Evolutionary conservation across 2,329 filamentous ascomycete genomes (phyloP).

Genomic region (Blastomyces silverae): DNA sequence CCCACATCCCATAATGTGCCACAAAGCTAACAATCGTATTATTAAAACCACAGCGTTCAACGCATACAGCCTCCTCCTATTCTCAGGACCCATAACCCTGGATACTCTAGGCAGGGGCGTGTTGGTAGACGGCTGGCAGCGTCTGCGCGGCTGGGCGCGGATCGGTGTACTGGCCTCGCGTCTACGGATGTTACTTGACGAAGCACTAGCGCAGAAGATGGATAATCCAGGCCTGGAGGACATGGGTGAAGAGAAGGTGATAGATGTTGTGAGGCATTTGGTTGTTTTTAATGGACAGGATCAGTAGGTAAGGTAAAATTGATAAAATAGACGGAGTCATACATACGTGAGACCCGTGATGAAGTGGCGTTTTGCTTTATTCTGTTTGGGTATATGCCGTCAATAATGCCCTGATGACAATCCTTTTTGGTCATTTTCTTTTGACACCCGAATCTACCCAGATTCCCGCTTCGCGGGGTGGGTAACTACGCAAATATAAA

Average conservation of each 20-base stretch:
- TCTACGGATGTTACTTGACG: slow-evolving; percentile 78
- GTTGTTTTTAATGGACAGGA: slow-evolving; percentile 88
- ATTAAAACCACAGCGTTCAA: slow-evolving; percentile 59
- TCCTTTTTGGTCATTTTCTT: background rate
- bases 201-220: slow-evolving; percentile 70
- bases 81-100: slow-evolving; percentile 74
- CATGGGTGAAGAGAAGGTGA: slow-evolving; percentile 47
- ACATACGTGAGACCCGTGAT: background rate
- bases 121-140: slow-evolving; percentile 85
- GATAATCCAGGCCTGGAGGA: slow-evolving; percentile 62
- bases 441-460: background rate
- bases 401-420: no score
- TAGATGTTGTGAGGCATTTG: slow-evolving; percentile 68
- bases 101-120: slow-evolving; percentile 83
- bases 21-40: slow-evolving; percentile 13
- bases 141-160: slow-evolving; percentile 82
- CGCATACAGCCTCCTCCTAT: slow-evolving; percentile 78
- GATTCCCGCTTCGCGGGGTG: background rate
- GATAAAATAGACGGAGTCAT: background rate
- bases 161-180: slow-evolving; percentile 85
- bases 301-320: slow-evolving; percentile 29
- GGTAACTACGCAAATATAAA: background rate
- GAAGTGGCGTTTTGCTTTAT: background rate
- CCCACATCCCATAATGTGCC: slow-evolving; percentile 9
- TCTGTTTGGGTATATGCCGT: background rate